phyloP scores from a whole-genome alignment of 345 rosid species.

The Turritis glabra region DNA sequence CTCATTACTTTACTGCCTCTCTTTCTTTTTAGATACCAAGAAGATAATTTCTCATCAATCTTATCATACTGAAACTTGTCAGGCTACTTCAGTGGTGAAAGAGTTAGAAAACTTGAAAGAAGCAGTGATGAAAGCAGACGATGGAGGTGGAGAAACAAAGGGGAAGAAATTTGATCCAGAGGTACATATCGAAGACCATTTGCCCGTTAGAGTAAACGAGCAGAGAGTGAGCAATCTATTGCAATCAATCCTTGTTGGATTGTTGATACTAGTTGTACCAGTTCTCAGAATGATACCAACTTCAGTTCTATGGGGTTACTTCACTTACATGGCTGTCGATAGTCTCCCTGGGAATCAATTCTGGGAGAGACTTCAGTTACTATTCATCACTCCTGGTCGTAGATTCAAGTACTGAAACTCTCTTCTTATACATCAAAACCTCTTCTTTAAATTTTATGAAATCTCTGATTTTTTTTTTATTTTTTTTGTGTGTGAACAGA shows the following conservation, averaged over 20 bases:
- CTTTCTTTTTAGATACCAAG: neutral
- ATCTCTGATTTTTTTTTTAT: neutral
- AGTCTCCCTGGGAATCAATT: slow-evolving; percentile 89
- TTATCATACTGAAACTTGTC: slow-evolving; percentile 25
- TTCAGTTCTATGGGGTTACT: slow-evolving; percentile 89
- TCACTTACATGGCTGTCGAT: slow-evolving; percentile 89
- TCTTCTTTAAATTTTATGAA: neutral
- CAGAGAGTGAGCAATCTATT: slow-evolving; percentile 77
- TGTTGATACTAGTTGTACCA: slow-evolving; percentile 57
- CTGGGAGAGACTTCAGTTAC: slow-evolving; percentile 78
- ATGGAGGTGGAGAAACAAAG: slow-evolving; percentile 42
- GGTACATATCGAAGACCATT: slow-evolving; percentile 60
- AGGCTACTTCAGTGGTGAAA: slow-evolving; percentile 53
- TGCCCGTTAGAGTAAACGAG: slow-evolving; percentile 84
- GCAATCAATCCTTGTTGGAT: slow-evolving; percentile 74
- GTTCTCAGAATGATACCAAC: slow-evolving; percentile 67
- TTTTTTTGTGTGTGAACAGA: slow-evolving; percentile 40
- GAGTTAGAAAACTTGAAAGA: slow-evolving; percentile 72
- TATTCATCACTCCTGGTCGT: slow-evolving; percentile 71
- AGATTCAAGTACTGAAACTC: slow-evolving; percentile 56
- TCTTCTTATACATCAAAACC: neutral
- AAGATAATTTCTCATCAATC: slow-evolving; percentile 22
- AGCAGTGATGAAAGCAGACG: slow-evolving; percentile 67
- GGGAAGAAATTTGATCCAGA: slow-evolving; percentile 64
- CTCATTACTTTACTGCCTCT: neutral